Evolutionary conservation across 176 grass and related monocot species (phyloP), one percentile per base, ranked within the genome.

Genomic region (Aegilops longissima): DNA sequence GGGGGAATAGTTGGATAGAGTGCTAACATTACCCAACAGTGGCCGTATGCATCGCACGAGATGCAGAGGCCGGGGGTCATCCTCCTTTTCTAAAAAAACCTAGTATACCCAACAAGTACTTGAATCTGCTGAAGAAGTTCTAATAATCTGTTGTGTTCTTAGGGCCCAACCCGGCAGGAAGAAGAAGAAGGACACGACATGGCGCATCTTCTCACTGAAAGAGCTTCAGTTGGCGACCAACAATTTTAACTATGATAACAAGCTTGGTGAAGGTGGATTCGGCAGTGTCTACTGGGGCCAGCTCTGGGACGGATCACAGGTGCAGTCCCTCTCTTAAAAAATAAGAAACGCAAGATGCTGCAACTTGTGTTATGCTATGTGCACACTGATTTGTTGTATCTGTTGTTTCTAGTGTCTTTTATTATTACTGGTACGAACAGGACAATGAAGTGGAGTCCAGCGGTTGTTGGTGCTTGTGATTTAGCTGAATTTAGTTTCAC

Each of bases 221-320:
- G 95, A 98, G 76, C 85, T 98, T 52, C 93, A 95, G 85, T 89
- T 64, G 0, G 95, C 95, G 2, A 98, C 95, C 0, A 98, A 98
- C 88, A 95, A 89, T 47, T 98, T 98, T 81, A 98, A 98, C 88
- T 98, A 98, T 16, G 95, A 98, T 12, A 98, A 98, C 82, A 98
- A 98, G 88, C 86, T 98, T 3, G 95, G 95, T 3, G 93, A 98
- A 76, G 95, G 95, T 45, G 95, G 93, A 47, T 98, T 98, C 12
- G 95, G 95, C 18, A 98, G 93, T 62, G 95, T 98, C 40, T 98
- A 98, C 62, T 98, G 95, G 95, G 95, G 95, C 80, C 93, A 95
- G 89, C 95, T 98, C 34, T 95, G 91, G 93, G 93, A 95, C 61
- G 95, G 95, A 68, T 92, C 95, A 71, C 95, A 98, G 93, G 95